phyloP scores from a whole-genome alignment of 305 asterid species.

The Solanum hybrid region DNA sequence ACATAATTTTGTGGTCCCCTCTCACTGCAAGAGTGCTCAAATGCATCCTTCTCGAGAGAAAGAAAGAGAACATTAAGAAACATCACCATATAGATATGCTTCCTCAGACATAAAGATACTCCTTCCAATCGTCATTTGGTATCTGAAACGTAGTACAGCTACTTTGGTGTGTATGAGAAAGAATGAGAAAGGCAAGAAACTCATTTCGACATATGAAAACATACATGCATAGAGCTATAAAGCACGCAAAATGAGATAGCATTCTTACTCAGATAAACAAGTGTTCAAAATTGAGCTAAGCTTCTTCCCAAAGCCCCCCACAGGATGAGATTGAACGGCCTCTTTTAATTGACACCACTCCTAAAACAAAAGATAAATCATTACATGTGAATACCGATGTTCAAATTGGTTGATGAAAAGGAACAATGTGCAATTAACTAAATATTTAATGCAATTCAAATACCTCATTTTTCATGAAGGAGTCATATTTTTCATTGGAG shows the following conservation, averaged over 20 bases:
- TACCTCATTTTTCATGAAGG: conserved; percentile 63
- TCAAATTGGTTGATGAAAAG: not conserved
- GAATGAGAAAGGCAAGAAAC: not conserved
- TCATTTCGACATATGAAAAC: not conserved
- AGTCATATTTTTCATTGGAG: conserved; percentile 61
- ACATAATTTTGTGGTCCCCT: not conserved
- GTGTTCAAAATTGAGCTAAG: conserved; percentile 48
- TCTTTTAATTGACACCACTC: conserved; percentile 70
- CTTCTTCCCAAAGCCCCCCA: conserved; percentile 72
- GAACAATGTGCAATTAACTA: not conserved
- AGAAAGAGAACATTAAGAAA: not conserved
- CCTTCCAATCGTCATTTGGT: not conserved
- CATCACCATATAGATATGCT: not conserved
- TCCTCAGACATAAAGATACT: not conserved
- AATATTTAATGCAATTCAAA: not conserved
- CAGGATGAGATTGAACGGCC: conserved; percentile 49
- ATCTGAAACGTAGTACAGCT: not conserved
- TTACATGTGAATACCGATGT: not conserved
- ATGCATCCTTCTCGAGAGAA: not conserved
- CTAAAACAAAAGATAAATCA: conserved; percentile 20
- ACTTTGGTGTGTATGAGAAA: not conserved
- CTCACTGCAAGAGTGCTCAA: not conserved
- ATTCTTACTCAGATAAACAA: conserved; percentile 57
- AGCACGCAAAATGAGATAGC: not conserved
- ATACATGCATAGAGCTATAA: not conserved